A percentile compares a stretch with the other conserved stretches of the same genome.
Evolutionary conservation across 2,329 filamentous ascomycete species (phyloP).

Genomic region (Alternaria ventricosa): DNA sequence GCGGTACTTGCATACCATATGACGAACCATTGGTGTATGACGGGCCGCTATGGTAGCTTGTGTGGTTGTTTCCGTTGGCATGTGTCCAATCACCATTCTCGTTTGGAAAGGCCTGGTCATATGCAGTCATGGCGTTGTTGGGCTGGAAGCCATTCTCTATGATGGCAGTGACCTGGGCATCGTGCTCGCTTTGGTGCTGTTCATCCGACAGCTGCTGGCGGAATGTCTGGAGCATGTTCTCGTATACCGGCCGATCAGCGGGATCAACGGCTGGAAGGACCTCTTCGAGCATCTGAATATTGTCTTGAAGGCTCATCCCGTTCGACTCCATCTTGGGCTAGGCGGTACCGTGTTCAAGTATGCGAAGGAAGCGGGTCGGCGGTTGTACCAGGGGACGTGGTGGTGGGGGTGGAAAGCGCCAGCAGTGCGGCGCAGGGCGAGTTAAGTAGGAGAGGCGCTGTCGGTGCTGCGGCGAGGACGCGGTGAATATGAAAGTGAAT

Average conservation of each 20-base stretch:
- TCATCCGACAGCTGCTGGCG: neutral
- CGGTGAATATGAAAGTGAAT: constrained; percentile 4
- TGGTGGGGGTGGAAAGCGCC: neutral
- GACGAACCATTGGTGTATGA: neutral
- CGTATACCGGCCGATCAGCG: constrained; percentile 4
- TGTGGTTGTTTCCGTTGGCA: neutral
- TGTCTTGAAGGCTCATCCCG: neutral
- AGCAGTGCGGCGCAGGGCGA: neutral
- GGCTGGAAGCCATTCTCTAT: neutral
- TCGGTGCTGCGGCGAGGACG: neutral
- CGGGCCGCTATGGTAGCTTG: neutral
- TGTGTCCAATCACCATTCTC: neutral
- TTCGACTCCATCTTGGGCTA: neutral
- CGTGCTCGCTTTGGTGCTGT: neutral
- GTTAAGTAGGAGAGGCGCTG: neutral
- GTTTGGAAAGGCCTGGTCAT: neutral
- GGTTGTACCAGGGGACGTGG: neutral
- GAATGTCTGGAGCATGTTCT: constrained; percentile 1
- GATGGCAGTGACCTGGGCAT: neutral
- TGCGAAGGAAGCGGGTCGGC: neutral
- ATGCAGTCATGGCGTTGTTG: neutral
- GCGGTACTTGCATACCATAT: neutral
- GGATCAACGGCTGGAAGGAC: constrained; percentile 2
- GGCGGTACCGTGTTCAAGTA: neutral
- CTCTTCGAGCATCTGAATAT: constrained; percentile 5